phyloP scores from a whole-genome alignment of 2,329 filamentous ascomycete species.

The Scytalidium sp. region DNA sequence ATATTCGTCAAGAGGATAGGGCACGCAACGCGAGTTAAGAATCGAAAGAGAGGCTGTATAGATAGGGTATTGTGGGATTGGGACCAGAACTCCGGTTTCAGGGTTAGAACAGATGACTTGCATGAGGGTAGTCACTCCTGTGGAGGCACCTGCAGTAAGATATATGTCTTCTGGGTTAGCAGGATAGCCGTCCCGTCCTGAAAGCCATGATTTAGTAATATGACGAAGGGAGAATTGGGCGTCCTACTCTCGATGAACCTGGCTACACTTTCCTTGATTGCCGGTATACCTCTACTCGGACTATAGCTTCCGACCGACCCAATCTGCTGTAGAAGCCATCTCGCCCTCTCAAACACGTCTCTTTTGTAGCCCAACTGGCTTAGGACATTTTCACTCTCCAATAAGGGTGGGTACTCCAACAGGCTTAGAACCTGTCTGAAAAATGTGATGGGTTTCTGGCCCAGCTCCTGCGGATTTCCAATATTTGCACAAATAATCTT shows the following conservation, averaged over 20 bases:
- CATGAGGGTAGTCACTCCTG: conserved; percentile 87
- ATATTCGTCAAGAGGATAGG: conserved; percentile 85
- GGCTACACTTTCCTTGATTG: conserved; percentile 82
- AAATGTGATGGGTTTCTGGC: conserved; percentile 97
- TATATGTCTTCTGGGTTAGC: conserved; percentile 78
- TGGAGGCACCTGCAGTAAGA: conserved; percentile 82
- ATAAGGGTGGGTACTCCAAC: conserved; percentile 79
- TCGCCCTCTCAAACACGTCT: conserved; percentile 80
- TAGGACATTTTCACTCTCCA: conserved; percentile 78
- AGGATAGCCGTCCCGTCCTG: conserved; percentile 80
- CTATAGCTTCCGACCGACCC: conserved; percentile 94
- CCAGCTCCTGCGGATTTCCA: conserved; percentile 94
- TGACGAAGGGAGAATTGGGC: conserved; percentile 1
- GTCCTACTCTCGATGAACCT: conserved; percentile 79
- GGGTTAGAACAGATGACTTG: conserved; percentile 76
- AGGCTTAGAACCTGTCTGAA: conserved; percentile 91
- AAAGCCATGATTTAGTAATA: neutral
- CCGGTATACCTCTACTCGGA: conserved; percentile 80
- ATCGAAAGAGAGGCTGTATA: conserved; percentile 88
- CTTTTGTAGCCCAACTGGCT: conserved; percentile 75
- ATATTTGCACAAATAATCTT: conserved; percentile 95
- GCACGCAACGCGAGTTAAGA: conserved; percentile 76
- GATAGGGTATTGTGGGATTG: conserved; percentile 92
- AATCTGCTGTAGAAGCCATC: conserved; percentile 72
- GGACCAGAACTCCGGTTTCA: conserved; percentile 78